Evolutionary conservation across 257 asterid species (phyloP).

Genomic region (Agastache rugosa): DNA sequence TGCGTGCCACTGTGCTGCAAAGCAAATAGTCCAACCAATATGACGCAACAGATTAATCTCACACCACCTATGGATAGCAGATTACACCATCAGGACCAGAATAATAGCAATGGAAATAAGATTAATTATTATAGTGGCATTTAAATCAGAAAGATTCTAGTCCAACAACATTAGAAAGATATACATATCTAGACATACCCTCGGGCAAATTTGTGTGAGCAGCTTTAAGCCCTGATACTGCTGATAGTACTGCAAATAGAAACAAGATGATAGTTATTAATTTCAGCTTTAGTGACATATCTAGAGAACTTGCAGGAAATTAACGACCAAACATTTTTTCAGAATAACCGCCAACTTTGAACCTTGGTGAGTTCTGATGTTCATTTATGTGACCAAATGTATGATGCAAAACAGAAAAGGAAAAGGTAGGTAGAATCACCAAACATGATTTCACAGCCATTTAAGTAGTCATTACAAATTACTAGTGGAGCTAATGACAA

Average conservation of each 20-base stretch:
- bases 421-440: not conserved
- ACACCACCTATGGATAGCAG: constrained; percentile 57
- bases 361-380: constrained; percentile 2
- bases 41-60: constrained; percentile 65
- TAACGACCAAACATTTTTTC: constrained; percentile 23
- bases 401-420: not conserved
- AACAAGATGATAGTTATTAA: constrained; percentile 1
- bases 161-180: constrained; percentile 20
- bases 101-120: constrained; percentile 17
- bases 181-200: constrained; percentile 43
- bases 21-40: constrained; percentile 92
- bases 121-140: not conserved
- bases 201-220: constrained; percentile 42
- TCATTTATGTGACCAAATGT: not conserved
- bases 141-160: not conserved
- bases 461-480: not conserved
- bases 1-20: constrained; percentile 94
- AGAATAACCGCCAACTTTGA: constrained; percentile 2
- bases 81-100: constrained; percentile 33
- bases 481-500: constrained; percentile 18
- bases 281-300: constrained; percentile 5
- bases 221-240: constrained; percentile 62
- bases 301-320: not conserved
- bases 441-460: constrained; percentile 15
- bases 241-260: constrained; percentile 57